Base-by-base conservation (phyloP, 2,329 filamentous ascomycete genomes). In the Ceratocystiopsis brevicomis region DNA sequence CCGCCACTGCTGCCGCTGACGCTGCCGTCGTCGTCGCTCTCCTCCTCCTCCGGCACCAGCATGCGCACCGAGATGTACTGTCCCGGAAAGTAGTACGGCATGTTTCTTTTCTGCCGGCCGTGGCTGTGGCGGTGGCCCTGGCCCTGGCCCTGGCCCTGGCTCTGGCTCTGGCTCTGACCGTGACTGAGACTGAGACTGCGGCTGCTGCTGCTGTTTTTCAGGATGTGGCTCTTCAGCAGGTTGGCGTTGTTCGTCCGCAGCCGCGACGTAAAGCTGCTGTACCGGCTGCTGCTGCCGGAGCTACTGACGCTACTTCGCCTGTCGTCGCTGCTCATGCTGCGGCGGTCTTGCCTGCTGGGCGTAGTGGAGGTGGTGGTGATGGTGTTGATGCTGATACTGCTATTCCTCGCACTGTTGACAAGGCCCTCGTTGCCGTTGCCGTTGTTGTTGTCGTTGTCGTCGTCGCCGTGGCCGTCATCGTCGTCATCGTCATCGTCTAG, bases 61-160 rank as follows among this genome's bases (percentile, higher is more conserved):
- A 77, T 57, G 41, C 69, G 68, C 39, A 84, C 59, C 0, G 76
- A 79, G 47, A 82, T 68, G 54, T 84, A 86, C 58, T 86, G 80
- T 34, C 81, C 81, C 0, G 81, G 78, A 45, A 69, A 64, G 63
- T 73, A 86, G 0, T 54, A 38, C 0, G 79, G 78, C 37, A 86
- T 62, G n/a, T 63, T 61, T 48, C 68, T 58, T 35, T 64, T 66
- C 48, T 83, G 76, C 8, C 16, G 15, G 37, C 15, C 3, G n/a
- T 30, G 19, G 19, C 33, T 21, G 41, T n/a, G 16, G 39, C 13
- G 16, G 32, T 33, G 39, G 25, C 25, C 10, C 2, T 32, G 18
- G 14, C 38, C n/a, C 14, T 17, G 25, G 16, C 30, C 18, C 4
- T 41, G 37, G 25, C 39, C 34, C 18, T 13, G 36, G 15, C 37